These are phyloP conservation scores for Aspergillus bridgeri DNA, from an alignment of 495 filamentous ascomycete genomes.

Conservation along the genomic window DNA sequence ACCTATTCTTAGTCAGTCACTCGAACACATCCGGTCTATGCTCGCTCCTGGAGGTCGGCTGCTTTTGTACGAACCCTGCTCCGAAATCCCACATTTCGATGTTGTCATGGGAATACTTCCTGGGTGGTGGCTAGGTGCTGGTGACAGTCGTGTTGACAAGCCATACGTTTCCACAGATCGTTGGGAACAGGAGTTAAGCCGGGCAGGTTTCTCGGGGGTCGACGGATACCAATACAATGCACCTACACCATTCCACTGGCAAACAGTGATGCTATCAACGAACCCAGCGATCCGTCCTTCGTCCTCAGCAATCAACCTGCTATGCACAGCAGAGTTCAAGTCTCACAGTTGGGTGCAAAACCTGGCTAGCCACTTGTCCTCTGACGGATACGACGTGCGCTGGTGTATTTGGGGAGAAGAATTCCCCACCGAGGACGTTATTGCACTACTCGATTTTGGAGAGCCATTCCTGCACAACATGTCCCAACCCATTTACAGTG, in stretches of 20 bases:
- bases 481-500: constrained; percentile 5
- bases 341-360: not conserved
- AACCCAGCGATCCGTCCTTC: not conserved
- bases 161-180: not conserved
- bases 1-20: constrained; percentile 24
- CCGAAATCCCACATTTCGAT: not conserved
- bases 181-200: not conserved
- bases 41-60: constrained; percentile 21
- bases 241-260: not conserved
- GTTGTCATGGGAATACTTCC: constrained; percentile 12
- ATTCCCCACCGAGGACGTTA: constrained; percentile 28
- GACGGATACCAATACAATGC: constrained; percentile 13
- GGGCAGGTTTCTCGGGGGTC: constrained; percentile 28
- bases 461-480: constrained; percentile 34
- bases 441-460: constrained; percentile 30
- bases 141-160: not conserved
- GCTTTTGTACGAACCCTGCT: constrained; percentile 24
- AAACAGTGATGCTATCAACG: constrained; percentile 2
- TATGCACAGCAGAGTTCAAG: constrained; percentile 7
- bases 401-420: constrained; percentile 19
- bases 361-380: not conserved
- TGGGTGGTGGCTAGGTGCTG: constrained; percentile 11
- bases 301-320: not conserved
- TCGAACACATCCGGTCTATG: constrained; percentile 33
- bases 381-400: not conserved